phyloP scores from a whole-genome alignment of 2,329 filamentous ascomycete species.

The Epichloe gansuensis region DNA sequence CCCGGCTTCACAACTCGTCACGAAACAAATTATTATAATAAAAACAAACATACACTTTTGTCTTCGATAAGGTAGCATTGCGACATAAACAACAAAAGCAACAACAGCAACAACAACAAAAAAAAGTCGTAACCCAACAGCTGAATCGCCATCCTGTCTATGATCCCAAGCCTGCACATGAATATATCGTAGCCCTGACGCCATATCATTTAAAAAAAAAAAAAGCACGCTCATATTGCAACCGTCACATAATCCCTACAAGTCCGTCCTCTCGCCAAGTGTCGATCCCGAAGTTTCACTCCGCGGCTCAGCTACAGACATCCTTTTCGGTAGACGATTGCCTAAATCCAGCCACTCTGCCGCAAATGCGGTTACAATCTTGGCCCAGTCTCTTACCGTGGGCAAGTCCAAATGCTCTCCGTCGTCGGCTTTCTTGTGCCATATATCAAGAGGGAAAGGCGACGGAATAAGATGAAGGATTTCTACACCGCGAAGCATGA shows the following conservation, averaged over 20 bases:
- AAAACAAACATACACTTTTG: too few relatives aligned
- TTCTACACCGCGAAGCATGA: conserved; percentile 74
- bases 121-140: too few relatives aligned
- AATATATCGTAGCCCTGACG: neutral
- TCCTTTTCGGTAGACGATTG: conserved; percentile 20
- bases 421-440: conserved; percentile 78
- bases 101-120: too few relatives aligned
- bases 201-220: neutral
- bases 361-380: conserved; percentile 69
- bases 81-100: too few relatives aligned
- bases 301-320: conserved; percentile 13
- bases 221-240: neutral
- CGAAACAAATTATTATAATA: too few relatives aligned
- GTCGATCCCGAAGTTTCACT: conserved; percentile 13
- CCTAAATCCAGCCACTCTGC: conserved; percentile 84
- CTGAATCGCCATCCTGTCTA: neutral
- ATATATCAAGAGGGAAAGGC: conserved; percentile 62
- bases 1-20: too few relatives aligned
- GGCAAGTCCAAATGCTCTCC: conserved; percentile 69
- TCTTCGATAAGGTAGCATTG: too few relatives aligned
- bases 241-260: conserved; percentile 7
- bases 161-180: too few relatives aligned
- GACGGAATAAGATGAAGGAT: conserved; percentile 79
- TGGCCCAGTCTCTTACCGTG: conserved; percentile 78
- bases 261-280: conserved; percentile 20